Base-by-base conservation (phyloP, 2,329 filamentous ascomycete species). In the Pseudogymnoascus sp. region DNA sequence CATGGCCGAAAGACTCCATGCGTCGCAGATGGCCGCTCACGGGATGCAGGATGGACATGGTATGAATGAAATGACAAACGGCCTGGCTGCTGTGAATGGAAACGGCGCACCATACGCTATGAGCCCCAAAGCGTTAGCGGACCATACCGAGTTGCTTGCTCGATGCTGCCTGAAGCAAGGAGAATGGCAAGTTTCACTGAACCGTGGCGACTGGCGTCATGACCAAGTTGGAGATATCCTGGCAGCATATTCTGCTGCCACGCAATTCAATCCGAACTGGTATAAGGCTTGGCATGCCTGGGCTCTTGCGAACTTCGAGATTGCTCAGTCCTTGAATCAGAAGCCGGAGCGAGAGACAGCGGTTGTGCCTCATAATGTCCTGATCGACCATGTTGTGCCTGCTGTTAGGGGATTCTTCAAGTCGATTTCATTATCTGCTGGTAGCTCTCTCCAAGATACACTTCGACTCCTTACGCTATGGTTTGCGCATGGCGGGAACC, bases 251-350 rank as follows among this genome's bases (percentile, higher is more conserved):
- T 86, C 87, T 16, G 88, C 92, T 62, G 95, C 95, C 1, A 99
- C 94, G 1, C 87, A 90, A 62, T 97, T 95, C 75, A 96, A 99
- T 72, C 88, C 91, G 34, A 86, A 88, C 64, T 99, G 93, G 85
- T 99, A 99, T 78, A 99, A 99, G 76, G 94, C 95, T 6, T 99
- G 94, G 94, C 94, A 99, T 74, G 90, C 94, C 0, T 99, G 94
- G 93, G 95, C 94, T 9, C 76, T 99, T 64, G 93, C 94, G 60
- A 99, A 99, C 74, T 99, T 99, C 69, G 93, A 99, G 75, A 94
- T 99, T 62, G 92, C 97, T 37, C 96, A 94, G 67, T 84, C 87
- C 7, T 81, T 87, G 20, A 82, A 85, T 61, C 62, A 65, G 62
- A 64, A 65, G 30, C 61, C 64, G 16, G 67, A 69, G 16, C 63